Conservation (phyloP, 768 basidiomycete genomes). For the Suillus spraguei region DNA sequence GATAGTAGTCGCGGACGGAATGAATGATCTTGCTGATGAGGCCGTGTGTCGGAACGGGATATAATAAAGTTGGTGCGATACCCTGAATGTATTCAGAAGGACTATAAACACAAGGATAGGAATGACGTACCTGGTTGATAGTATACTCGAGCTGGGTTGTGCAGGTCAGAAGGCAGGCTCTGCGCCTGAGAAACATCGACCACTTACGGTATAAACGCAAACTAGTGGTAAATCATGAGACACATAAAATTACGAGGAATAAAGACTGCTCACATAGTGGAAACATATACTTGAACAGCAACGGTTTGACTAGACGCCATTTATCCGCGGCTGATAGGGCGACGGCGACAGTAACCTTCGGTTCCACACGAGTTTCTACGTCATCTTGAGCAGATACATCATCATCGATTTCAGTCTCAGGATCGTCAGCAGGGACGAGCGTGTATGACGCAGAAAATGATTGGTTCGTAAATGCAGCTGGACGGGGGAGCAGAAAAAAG, state of each 20-base stretch:
- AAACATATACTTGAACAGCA: constrained; percentile 87
- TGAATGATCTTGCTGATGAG: constrained; percentile 79
- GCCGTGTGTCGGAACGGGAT: constrained; percentile 75
- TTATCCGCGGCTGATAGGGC: constrained; percentile 75
- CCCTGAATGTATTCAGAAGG: constrained; percentile 49
- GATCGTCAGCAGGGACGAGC: constrained; percentile 37
- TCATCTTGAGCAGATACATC: constrained; percentile 23
- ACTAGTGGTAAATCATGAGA: constrained; percentile 38
- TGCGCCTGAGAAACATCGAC: neutral
- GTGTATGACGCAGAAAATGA: constrained; percentile 39
- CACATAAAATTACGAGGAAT: neutral
- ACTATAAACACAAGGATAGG: neutral
- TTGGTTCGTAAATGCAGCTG: constrained; percentile 49
- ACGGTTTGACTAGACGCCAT: constrained; percentile 76
- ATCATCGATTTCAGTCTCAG: constrained; percentile 22
- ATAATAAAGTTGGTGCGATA: constrained; percentile 86
- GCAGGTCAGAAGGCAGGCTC: constrained; percentile 23
- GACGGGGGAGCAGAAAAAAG: constrained; percentile 73
- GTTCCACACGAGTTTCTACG: constrained; percentile 29
- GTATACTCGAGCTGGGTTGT: constrained; percentile 82
- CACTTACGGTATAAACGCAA: constrained; percentile 61
- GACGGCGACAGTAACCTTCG: constrained; percentile 48
- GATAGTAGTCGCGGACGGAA: constrained; percentile 90
- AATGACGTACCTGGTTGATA: constrained; percentile 73
- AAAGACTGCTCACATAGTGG: constrained; percentile 70